phyloP scores from a whole-genome alignment of 768 basidiomycete species.

The Leccinum incarnatum region DNA sequence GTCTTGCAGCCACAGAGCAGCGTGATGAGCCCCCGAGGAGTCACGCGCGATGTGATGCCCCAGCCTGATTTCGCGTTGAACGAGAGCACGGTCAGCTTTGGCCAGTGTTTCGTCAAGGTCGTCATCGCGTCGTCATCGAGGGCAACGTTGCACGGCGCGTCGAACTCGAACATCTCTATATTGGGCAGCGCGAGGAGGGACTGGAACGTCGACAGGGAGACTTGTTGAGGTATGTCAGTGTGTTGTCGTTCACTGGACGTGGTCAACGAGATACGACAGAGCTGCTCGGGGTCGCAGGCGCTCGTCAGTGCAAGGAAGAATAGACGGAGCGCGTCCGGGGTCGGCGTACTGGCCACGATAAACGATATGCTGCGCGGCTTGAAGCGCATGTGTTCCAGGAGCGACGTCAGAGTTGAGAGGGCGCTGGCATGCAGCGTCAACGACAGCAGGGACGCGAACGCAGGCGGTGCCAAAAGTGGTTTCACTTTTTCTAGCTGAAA shows the following conservation, averaged over 20 bases:
- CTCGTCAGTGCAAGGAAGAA: constrained; percentile 20
- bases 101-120: constrained; percentile 21
- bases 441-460: constrained; percentile 14
- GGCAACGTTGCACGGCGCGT: constrained; percentile 18
- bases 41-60: constrained; percentile 18
- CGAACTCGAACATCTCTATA: constrained; percentile 12
- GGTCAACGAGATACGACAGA: constrained; percentile 11
- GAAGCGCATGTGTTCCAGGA: constrained; percentile 20
- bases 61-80: constrained; percentile 21
- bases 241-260: constrained; percentile 1
- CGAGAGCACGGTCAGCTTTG: constrained; percentile 9
- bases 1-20: constrained; percentile 14
- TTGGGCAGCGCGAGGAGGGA: constrained; percentile 17
- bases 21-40: constrained; percentile 20
- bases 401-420: constrained; percentile 19
- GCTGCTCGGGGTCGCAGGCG: constrained; percentile 10
- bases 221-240: background rate
- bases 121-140: constrained; percentile 23
- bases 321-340: constrained; percentile 17
- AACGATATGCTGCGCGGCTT: constrained; percentile 16
- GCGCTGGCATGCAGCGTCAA: constrained; percentile 7
- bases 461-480: constrained; percentile 10
- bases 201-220: constrained; percentile 17
- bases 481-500: constrained; percentile 15
- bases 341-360: constrained; percentile 8